Evolutionary conservation across 1,284 basidiomycete genomes (phyloP).

Genomic region (Cerioporus squamosus): DNA sequence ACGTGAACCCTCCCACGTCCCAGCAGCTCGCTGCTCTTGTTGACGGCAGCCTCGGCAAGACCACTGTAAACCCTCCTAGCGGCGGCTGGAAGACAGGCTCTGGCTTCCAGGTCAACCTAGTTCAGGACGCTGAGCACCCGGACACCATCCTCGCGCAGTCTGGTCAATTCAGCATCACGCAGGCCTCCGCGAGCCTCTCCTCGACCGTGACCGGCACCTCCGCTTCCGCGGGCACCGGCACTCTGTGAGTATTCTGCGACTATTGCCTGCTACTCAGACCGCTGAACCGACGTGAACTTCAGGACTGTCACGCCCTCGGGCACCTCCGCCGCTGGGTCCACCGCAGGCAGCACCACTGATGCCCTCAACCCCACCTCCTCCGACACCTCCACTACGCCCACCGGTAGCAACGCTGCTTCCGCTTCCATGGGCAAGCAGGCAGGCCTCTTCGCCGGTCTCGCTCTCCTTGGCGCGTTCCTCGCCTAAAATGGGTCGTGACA

Average conservation of each 20-base stretch:
- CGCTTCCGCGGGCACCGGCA: conserved; percentile 1
- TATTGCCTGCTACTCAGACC: not conserved
- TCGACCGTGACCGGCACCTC: conserved; percentile 9
- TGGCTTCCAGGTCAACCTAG: conserved; percentile 73
- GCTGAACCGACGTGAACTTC: not conserved
- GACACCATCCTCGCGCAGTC: conserved; percentile 71
- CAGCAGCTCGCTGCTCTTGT: conserved; percentile 57
- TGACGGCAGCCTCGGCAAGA: conserved; percentile 42
- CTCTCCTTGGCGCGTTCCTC: conserved; percentile 33
- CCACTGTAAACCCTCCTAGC: conserved; percentile 52
- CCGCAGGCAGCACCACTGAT: conserved; percentile 7
- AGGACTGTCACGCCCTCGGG: conserved; percentile 9
- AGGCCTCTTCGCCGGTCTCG: conserved; percentile 32
- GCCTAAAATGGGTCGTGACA: conserved; percentile 28
- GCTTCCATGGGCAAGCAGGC: conserved; percentile 27
- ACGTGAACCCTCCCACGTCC: conserved; percentile 30
- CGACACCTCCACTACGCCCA: conserved; percentile 23
- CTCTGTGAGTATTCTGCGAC: conserved; percentile 16
- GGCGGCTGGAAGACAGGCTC: conserved; percentile 61
- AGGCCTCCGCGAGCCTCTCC: conserved; percentile 30
- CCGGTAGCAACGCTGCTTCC: conserved; percentile 27
- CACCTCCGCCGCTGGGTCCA: conserved; percentile 1
- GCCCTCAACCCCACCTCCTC: conserved; percentile 26
- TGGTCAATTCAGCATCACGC: conserved; percentile 54
- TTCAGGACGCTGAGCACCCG: conserved; percentile 48